Conservation (phyloP, 768 basidiomycete genomes). For the Boletus rex-veris region DNA sequence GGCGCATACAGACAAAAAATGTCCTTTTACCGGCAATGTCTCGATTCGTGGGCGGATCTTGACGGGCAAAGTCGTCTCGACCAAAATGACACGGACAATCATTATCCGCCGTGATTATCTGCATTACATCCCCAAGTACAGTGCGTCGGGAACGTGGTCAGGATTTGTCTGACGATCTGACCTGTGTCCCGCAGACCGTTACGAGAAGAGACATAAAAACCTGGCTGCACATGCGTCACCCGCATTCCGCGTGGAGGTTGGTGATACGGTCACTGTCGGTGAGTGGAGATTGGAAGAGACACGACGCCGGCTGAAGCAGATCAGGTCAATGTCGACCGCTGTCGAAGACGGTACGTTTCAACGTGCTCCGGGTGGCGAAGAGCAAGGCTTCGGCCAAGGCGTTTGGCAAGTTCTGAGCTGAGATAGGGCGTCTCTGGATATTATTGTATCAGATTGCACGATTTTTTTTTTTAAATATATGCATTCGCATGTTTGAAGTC, state of each 20-base stretch:
- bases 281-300: slow-evolving; percentile 33
- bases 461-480: slow-evolving; percentile 22
- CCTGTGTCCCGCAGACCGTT: slow-evolving; percentile 65
- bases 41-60: slow-evolving; percentile 99
- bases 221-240: slow-evolving; percentile 95
- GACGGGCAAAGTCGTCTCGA: slow-evolving; percentile 95
- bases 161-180: slow-evolving; percentile 7
- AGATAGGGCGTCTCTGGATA: neutral
- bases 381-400: slow-evolving; percentile 88
- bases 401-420: slow-evolving; percentile 86
- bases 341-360: slow-evolving; percentile 99
- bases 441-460: slow-evolving; percentile 18
- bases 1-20: slow-evolving; percentile 85
- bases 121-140: slow-evolving; percentile 98
- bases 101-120: slow-evolving; percentile 94
- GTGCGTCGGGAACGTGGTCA: slow-evolving; percentile 45
- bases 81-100: slow-evolving; percentile 99
- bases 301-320: neutral
- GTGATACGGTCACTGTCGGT: slow-evolving; percentile 95
- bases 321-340: slow-evolving; percentile 96
- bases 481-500: neutral
- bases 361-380: slow-evolving; percentile 93
- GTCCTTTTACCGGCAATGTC: slow-evolving; percentile 95
- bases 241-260: slow-evolving; percentile 96
- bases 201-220: slow-evolving; percentile 99